Evolutionary conservation across 192 early-diverging fungal species (phyloP).

Genomic region (Backusella sp.): DNA sequence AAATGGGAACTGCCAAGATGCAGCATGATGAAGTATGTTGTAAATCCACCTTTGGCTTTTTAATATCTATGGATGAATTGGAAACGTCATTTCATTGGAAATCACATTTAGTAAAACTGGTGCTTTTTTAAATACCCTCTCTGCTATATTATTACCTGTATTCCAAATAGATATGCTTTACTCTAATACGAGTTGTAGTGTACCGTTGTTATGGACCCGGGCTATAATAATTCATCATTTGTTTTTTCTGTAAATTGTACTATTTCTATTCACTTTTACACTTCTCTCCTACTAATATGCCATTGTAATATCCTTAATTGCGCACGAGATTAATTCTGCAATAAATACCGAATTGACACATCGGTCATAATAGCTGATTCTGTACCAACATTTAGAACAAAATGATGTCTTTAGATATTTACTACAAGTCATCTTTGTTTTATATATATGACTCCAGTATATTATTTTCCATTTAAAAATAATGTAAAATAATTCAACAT

Average conservation of each 20-base stretch:
- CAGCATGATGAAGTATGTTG: neutral
- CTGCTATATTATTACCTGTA: neutral
- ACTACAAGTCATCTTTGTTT: neutral
- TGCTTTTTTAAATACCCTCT: neutral
- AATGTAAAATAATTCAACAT: neutral
- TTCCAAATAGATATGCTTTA: neutral
- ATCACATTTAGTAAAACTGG: neutral
- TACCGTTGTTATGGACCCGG: neutral
- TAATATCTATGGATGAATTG: neutral
- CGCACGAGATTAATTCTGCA: neutral
- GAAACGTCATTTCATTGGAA: neutral
- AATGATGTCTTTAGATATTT: neutral
- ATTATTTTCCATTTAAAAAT: neutral
- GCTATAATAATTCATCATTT: neutral
- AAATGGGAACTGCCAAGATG: neutral
- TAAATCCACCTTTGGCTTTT: neutral
- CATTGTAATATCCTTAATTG: neutral
- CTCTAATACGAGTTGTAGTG: neutral
- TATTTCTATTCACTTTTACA: neutral
- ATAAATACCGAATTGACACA: neutral
- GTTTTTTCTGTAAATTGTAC: neutral
- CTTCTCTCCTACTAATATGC: neutral
- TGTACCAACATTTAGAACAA: neutral
- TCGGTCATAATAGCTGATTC: neutral
- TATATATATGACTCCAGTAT: neutral